Conservation (phyloP, 1,284 basidiomycete species). For the Ceratobasidium sp. region DNA sequence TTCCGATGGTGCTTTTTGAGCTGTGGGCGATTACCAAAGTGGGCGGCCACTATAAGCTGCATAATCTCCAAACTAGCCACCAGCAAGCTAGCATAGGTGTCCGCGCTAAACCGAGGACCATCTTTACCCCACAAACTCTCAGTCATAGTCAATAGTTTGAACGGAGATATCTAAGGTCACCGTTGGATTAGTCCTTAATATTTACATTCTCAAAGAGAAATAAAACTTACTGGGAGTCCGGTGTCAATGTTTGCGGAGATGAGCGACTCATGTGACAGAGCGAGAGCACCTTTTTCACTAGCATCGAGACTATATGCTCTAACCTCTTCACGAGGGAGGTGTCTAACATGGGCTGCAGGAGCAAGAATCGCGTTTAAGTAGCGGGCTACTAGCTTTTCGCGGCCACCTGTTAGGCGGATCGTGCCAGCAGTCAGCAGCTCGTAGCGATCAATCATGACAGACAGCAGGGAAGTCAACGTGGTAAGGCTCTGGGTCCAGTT, state of each 20-base stretch:
- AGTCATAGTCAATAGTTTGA: not conserved
- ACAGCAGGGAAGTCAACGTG: too few species aligned
- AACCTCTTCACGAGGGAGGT: too few species aligned
- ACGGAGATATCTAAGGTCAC: slow-evolving; percentile 4
- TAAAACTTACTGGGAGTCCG: not conserved
- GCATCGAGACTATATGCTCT: too few species aligned
- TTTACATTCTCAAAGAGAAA: too few species aligned
- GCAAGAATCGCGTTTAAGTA: not conserved
- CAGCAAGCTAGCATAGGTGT: not conserved
- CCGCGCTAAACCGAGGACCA: not conserved
- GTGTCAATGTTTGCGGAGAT: not conserved
- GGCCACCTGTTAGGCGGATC: not conserved
- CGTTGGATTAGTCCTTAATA: too few species aligned
- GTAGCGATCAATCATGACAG: too few species aligned
- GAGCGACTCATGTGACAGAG: too few species aligned
- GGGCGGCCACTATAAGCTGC: not conserved
- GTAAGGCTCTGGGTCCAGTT: too few species aligned
- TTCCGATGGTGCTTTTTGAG: not conserved
- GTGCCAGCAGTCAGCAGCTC: too few species aligned
- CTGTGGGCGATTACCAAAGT: not conserved
- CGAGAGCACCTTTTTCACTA: too few species aligned
- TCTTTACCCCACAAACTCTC: not conserved
- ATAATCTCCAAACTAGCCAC: not conserved
- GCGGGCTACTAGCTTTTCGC: not conserved
- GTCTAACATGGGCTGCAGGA: not conserved